These are phyloP conservation scores for Peziza echinospora DNA, from an alignment of 495 filamentous ascomycete species.

Conservation along the genomic window DNA sequence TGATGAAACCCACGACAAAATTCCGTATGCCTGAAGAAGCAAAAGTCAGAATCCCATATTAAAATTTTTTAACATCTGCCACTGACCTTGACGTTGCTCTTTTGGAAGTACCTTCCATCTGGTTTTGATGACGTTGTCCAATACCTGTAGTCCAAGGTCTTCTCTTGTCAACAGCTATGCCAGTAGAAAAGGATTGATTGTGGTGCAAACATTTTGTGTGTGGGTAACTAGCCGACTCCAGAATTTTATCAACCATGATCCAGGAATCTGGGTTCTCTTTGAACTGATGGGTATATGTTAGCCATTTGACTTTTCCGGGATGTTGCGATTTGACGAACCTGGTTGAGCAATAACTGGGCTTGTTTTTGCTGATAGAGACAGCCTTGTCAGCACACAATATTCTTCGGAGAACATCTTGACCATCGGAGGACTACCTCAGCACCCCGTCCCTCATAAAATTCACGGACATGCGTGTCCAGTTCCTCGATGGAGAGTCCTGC, in stretches of 20 bases:
- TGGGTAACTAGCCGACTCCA: slow-evolving; percentile 68
- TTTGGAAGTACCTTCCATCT: slow-evolving; percentile 93
- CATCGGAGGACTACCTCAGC: too few species aligned
- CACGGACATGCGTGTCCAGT: slow-evolving; percentile 83
- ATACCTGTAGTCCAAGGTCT: slow-evolving; percentile 88
- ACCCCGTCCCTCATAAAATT: slow-evolving; percentile 91
- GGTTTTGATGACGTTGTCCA: slow-evolving; percentile 96
- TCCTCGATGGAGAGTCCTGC: slow-evolving; percentile 51
- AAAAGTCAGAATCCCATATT: too few species aligned
- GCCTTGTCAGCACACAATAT: slow-evolving; percentile 16
- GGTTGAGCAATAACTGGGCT: slow-evolving; percentile 82
- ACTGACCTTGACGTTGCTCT: slow-evolving; percentile 75
- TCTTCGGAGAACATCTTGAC: background rate
- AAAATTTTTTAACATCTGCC: slow-evolving; percentile 14
- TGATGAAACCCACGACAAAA: slow-evolving; percentile 94
- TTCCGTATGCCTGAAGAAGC: slow-evolving; percentile 75
- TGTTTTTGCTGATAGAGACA: slow-evolving; percentile 99
- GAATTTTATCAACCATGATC: slow-evolving; percentile 87
- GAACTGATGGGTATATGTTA: slow-evolving; percentile 37
- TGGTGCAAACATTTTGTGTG: slow-evolving; percentile 75
- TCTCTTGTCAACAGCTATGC: slow-evolving; percentile 26
- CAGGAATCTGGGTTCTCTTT: slow-evolving; percentile 96
- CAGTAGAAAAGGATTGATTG: background rate
- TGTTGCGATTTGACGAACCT: slow-evolving; percentile 41
- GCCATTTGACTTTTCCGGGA: too few species aligned